These are phyloP conservation scores for Trichoderma lentiforme DNA, from an alignment of 2,329 filamentous ascomycete species.

Conservation along the genomic window DNA sequence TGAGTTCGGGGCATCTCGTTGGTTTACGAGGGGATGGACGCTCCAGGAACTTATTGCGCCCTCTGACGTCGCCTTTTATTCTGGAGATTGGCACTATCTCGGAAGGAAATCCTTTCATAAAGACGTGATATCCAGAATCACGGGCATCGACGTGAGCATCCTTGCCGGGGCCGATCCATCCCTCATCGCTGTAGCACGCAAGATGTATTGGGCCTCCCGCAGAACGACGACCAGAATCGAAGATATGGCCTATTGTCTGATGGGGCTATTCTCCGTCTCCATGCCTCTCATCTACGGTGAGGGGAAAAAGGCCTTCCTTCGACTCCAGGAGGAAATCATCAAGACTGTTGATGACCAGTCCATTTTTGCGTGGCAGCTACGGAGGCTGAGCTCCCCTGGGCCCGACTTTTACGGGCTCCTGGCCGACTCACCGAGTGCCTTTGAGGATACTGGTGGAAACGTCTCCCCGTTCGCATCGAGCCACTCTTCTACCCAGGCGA, in stretches of 20 bases:
- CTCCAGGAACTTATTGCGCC: not conserved
- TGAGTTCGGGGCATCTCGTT: not conserved
- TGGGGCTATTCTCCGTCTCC: slow-evolving; percentile 23
- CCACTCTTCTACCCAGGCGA: not conserved
- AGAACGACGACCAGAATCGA: slow-evolving; percentile 20
- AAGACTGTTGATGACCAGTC: slow-evolving; percentile 1
- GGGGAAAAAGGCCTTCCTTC: slow-evolving; percentile 9
- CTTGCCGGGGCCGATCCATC: not conserved
- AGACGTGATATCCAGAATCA: not conserved
- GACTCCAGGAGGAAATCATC: slow-evolving; percentile 8
- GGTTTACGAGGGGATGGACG: not conserved
- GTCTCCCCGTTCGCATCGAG: not conserved
- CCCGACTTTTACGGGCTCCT: not conserved
- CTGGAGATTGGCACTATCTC: not conserved
- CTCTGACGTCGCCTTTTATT: not conserved
- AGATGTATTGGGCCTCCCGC: slow-evolving; percentile 21
- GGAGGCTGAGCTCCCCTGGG: not conserved
- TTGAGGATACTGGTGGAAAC: not conserved
- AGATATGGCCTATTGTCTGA: slow-evolving; percentile 23
- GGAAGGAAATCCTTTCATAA: not conserved
- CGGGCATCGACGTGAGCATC: not conserved
- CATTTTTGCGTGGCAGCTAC: not conserved
- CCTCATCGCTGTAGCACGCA: not conserved
- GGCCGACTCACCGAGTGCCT: not conserved
- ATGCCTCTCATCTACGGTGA: slow-evolving; percentile 23